Evolutionary conservation across 2,329 filamentous ascomycete species (phyloP).

Genomic region (Penicillium polonicum): DNA sequence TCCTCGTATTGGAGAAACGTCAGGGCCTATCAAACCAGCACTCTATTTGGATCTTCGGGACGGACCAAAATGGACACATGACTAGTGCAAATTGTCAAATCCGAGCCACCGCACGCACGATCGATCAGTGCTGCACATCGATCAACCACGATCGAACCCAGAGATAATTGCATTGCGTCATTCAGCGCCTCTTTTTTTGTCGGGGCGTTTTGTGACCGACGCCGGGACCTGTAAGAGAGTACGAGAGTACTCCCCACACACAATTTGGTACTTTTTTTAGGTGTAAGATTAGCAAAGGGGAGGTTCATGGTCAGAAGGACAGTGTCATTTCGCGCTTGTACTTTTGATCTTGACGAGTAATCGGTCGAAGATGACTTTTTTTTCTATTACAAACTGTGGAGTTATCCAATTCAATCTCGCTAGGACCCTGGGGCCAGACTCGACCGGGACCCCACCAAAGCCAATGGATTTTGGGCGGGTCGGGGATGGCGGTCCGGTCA

Average conservation of each 20-base stretch:
- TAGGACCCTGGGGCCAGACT: slow-evolving; percentile 9
- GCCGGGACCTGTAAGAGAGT: not conserved
- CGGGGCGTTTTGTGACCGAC: not conserved
- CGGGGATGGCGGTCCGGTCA: slow-evolving; percentile 23
- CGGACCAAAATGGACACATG: slow-evolving; percentile 5
- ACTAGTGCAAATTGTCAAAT: slow-evolving; percentile 10
- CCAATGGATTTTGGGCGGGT: slow-evolving; percentile 10
- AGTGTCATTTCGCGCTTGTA: not conserved
- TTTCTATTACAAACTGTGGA: not conserved
- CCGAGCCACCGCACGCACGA: slow-evolving; percentile 14
- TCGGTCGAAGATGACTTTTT: not conserved
- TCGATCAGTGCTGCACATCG: slow-evolving; percentile 23
- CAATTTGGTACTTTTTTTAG: slow-evolving; percentile 1
- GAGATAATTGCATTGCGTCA: slow-evolving; percentile 13
- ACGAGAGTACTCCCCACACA: not conserved
- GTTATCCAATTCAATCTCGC: not conserved
- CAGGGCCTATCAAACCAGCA: slow-evolving; percentile 14
- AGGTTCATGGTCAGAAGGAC: slow-evolving; percentile 11
- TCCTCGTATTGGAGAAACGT: slow-evolving; percentile 7
- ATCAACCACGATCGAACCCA: slow-evolving; percentile 21
- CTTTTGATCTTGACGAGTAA: not conserved
- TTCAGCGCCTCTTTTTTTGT: not conserved
- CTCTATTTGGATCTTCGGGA: slow-evolving; percentile 26
- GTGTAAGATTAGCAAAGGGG: slow-evolving; percentile 1
- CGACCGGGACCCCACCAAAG: slow-evolving; percentile 3